A percentile compares a stretch with the other conserved stretches of the same genome.
phyloP scores from a whole-genome alignment of 2,329 filamentous ascomycete species.

The Nigrospora oryzae region DNA sequence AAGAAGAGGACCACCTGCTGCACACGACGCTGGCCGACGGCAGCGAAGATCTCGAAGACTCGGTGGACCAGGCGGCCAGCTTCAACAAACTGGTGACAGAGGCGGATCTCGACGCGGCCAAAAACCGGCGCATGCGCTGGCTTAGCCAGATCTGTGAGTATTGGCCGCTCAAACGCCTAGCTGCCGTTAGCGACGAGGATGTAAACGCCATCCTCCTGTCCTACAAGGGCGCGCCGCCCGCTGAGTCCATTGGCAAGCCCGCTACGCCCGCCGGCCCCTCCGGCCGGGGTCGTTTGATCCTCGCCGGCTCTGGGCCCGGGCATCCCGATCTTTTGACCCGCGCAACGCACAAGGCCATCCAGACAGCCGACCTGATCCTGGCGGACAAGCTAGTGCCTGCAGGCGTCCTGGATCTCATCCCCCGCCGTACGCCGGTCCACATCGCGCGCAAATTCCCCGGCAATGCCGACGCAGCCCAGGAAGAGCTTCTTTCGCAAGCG shows the following conservation, averaged over 20 bases:
- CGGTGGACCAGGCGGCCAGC: conserved; percentile 63
- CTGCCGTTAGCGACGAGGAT: conserved; percentile 70
- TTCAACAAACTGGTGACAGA: conserved; percentile 80
- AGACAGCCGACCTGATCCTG: conserved; percentile 67
- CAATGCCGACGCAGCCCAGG: conserved; percentile 88
- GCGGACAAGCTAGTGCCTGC: conserved; percentile 82
- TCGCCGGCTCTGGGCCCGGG: conserved; percentile 87
- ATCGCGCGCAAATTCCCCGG: conserved; percentile 97
- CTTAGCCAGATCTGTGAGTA: conserved; percentile 96
- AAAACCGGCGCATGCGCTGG: conserved; percentile 83
- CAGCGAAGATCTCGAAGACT: conserved; percentile 43
- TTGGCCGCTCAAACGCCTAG: conserved; percentile 82
- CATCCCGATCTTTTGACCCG: conserved; percentile 86
- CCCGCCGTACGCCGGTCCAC: conserved; percentile 77
- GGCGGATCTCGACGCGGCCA: conserved; percentile 63
- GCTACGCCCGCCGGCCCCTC: neutral
- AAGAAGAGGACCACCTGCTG: conserved; percentile 59
- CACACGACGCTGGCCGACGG: conserved; percentile 25
- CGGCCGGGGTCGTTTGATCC: conserved; percentile 61
- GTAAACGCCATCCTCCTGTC: conserved; percentile 68
- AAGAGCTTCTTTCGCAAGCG: conserved; percentile 76
- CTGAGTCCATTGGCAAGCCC: conserved; percentile 10
- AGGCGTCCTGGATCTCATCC: conserved; percentile 80
- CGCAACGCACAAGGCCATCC: conserved; percentile 69
- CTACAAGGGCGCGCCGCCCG: conserved; percentile 38